Percentiles rank a stretch among this genome's conserved stretches.
Conservation (phyloP, 371 early-diverging fungal species). For the Umbelopsis sp. region DNA sequence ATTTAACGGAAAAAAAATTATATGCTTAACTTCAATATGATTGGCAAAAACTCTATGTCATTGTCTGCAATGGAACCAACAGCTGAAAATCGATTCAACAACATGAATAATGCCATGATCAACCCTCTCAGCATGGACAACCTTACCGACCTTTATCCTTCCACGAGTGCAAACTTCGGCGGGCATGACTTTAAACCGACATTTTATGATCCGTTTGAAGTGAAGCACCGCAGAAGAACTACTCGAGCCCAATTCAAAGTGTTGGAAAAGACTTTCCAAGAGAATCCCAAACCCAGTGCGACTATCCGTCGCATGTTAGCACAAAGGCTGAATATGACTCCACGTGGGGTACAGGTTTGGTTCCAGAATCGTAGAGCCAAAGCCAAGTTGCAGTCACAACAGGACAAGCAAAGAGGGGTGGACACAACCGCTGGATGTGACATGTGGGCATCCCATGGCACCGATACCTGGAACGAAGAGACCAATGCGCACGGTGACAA, state of each 20-base stretch:
- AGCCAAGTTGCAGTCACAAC: constrained; percentile 27
- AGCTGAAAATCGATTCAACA: not conserved
- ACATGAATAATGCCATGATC: not conserved
- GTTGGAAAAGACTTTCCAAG: constrained; percentile 59
- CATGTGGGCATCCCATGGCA: not conserved
- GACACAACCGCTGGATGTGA: not conserved
- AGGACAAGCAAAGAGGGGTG: constrained; percentile 13
- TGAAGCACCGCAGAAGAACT: constrained; percentile 63
- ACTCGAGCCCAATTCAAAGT: constrained; percentile 57
- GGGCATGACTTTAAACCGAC: constrained; percentile 30
- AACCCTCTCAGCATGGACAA: not conserved
- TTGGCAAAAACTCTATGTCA: not conserved
- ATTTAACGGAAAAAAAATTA: not conserved
- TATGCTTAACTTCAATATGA: not conserved
- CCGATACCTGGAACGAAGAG: not conserved
- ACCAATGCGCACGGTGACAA: not conserved
- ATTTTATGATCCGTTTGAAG: constrained; percentile 65
- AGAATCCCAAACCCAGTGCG: constrained; percentile 62
- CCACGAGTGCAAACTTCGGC: not conserved
- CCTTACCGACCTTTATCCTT: not conserved
- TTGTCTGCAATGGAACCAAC: not conserved
- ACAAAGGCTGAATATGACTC: constrained; percentile 29
- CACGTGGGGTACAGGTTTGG: constrained; percentile 35
- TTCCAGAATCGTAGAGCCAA: constrained; percentile 36
- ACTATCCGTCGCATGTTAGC: constrained; percentile 41